A percentile compares a stretch with the other conserved stretches of the same genome.
phyloP scores from a whole-genome alignment of 208 protist species.

The Acanthamoeba quina region DNA sequence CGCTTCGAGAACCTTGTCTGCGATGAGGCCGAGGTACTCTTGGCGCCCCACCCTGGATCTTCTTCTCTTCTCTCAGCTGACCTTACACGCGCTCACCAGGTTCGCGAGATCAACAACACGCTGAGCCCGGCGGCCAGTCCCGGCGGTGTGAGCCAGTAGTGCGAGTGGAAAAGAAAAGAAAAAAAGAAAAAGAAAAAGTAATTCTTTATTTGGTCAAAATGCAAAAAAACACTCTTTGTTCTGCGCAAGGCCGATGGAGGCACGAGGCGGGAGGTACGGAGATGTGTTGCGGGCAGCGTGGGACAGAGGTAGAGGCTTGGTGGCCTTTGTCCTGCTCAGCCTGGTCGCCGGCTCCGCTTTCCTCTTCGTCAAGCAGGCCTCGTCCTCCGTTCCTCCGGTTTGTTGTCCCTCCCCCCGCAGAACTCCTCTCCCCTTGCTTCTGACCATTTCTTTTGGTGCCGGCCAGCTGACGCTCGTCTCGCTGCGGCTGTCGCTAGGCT shows the following conservation, averaged over 20 bases:
- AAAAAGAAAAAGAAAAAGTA: too few relatives aligned
- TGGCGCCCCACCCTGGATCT: too few relatives aligned
- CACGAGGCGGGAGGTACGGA: too few relatives aligned
- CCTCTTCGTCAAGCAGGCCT: conserved; percentile 32
- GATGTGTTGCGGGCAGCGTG: neutral
- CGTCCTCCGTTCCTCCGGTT: neutral
- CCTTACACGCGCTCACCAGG: neutral
- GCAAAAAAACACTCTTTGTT: too few relatives aligned
- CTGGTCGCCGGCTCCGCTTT: conserved; percentile 17
- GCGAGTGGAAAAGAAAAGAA: too few relatives aligned
- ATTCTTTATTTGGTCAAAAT: too few relatives aligned
- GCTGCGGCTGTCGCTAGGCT: neutral
- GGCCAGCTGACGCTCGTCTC: neutral
- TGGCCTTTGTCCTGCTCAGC: conserved; percentile 2
- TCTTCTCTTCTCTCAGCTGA: neutral
- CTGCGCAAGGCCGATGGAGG: neutral
- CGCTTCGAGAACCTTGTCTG: neutral
- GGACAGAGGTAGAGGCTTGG: neutral
- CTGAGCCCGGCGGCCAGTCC: neutral
- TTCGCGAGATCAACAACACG: conserved; percentile 29
- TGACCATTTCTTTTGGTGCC: neutral
- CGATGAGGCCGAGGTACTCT: conserved; percentile 3
- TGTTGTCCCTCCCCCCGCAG: too few relatives aligned
- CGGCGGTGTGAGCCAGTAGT: too few relatives aligned
- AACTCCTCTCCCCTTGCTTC: neutral